phyloP scores from a whole-genome alignment of 345 rosid genomes.

The Psidium guajava region DNA sequence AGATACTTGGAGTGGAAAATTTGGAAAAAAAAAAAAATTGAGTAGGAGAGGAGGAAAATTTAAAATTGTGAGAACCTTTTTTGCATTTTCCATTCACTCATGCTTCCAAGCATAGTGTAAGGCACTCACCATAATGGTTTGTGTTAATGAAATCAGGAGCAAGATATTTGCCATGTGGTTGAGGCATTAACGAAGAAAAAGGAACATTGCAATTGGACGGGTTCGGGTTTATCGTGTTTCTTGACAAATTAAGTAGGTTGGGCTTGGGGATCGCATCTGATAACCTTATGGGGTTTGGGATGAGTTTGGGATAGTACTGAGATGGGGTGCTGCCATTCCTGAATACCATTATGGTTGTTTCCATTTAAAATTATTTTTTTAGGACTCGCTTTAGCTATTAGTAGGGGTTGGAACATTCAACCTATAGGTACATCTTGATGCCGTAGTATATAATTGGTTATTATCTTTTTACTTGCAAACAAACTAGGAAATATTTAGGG shows the following conservation, averaged over 20 bases:
- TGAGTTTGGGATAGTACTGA: neutral
- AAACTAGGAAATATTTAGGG: neutral
- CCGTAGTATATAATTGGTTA: neutral
- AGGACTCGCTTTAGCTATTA: neutral
- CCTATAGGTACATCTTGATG: neutral
- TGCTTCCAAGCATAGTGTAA: neutral
- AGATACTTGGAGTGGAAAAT: neutral
- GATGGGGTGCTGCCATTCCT: neutral
- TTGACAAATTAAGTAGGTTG: neutral
- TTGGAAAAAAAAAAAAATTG: too few species aligned
- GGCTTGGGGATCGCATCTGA: neutral
- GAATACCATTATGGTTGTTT: neutral
- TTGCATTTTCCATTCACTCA: neutral
- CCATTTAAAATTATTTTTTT: neutral
- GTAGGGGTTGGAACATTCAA: neutral
- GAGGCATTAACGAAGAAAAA: neutral
- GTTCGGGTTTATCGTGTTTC: neutral
- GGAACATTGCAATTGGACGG: neutral
- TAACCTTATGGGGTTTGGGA: neutral
- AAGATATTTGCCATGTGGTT: neutral
- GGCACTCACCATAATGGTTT: neutral
- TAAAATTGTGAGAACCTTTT: neutral
- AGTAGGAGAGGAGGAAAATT: neutral
- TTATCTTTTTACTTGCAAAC: neutral
- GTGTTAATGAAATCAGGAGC: neutral